Conservation (phyloP, 176 grass and related monocot species). For the Paspalum vaginatum region DNA sequence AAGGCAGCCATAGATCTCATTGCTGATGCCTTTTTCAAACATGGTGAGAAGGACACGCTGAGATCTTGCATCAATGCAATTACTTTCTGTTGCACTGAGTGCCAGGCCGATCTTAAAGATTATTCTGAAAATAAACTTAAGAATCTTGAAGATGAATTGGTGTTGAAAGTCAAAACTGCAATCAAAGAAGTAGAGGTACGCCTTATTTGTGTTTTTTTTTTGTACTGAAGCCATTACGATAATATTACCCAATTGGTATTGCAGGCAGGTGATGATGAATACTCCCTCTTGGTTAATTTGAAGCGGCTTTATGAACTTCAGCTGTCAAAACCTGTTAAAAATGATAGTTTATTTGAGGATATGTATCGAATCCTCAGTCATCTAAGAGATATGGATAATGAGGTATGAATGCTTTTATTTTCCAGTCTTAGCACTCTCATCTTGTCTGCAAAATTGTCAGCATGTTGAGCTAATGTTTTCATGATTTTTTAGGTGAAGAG, state of each 20-base stretch:
- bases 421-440: conserved; percentile 36
- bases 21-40: conserved; percentile 94
- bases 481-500: conserved; percentile 79
- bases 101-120: conserved; percentile 88
- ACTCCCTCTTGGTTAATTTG: conserved; percentile 98
- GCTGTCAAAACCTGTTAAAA: conserved; percentile 68
- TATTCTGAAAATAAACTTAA: conserved; percentile 87
- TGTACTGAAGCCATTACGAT: conserved; percentile 29
- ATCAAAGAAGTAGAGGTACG: conserved; percentile 92
- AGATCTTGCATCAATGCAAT: conserved; percentile 94
- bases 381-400: conserved; percentile 93
- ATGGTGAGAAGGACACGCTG: conserved; percentile 90
- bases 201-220: conserved; percentile 17
- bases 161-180: conserved; percentile 86
- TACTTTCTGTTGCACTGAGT: conserved; percentile 76
- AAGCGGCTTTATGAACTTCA: conserved; percentile 96
- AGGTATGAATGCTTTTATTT: conserved; percentile 51
- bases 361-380: conserved; percentile 75
- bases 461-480: conserved; percentile 24
- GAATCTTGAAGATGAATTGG: conserved; percentile 82
- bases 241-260: conserved; percentile 30
- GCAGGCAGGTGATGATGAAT: conserved; percentile 98
- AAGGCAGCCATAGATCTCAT: conserved; percentile 83
- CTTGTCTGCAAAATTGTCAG: conserved; percentile 11
- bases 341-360: conserved; percentile 82